phyloP scores from a whole-genome alignment of 2,329 filamentous ascomycete genomes.

The Aureobasidium sp. region DNA sequence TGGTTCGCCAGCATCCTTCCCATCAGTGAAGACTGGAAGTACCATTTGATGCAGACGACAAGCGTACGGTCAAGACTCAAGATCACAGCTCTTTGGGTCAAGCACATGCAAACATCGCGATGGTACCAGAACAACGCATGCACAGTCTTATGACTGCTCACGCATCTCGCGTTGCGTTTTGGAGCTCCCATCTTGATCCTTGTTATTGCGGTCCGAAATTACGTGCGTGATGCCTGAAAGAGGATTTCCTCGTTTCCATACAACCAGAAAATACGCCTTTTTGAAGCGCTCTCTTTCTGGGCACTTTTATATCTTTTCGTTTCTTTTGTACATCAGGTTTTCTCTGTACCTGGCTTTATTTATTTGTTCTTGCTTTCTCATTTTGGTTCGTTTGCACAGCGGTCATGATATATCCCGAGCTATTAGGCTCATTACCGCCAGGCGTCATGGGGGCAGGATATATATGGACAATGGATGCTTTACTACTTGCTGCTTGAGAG shows the following conservation, averaged over 20 bases:
- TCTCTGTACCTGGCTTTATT: neutral
- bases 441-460: constrained; percentile 1
- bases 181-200: constrained; percentile 25
- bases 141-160: constrained; percentile 35
- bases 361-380: neutral
- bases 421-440: constrained; percentile 11
- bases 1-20: constrained; percentile 84
- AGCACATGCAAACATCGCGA: constrained; percentile 60
- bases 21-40: constrained; percentile 71
- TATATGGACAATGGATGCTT: neutral
- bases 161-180: constrained; percentile 22
- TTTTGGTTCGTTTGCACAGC: constrained; percentile 7
- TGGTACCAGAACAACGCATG: constrained; percentile 50
- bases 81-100: constrained; percentile 73
- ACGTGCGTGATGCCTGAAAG: neutral
- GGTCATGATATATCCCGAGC: constrained; percentile 15
- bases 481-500: neutral
- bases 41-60: constrained; percentile 62
- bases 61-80: constrained; percentile 78
- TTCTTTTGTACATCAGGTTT: constrained; percentile 8
- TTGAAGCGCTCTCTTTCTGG: neutral
- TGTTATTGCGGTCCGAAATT: constrained; percentile 18
- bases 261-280: neutral
- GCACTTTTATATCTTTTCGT: neutral
- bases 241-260: neutral